These are phyloP conservation scores for Polytrichum commune DNA, from an alignment of 225 moss, liverwort and hornwort species.

Conservation along the genomic window DNA sequence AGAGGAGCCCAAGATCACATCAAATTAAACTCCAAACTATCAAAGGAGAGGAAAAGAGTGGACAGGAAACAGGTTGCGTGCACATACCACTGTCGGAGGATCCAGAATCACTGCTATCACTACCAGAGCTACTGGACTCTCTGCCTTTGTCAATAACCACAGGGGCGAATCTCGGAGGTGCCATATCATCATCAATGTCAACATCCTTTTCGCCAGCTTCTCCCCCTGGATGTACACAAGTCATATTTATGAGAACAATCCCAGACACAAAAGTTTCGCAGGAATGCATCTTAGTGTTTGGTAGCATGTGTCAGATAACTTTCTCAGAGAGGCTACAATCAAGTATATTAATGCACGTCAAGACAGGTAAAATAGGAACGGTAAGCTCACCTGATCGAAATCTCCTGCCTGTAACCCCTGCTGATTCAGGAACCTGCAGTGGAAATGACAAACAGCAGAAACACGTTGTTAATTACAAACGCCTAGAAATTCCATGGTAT, in stretches of 20 bases:
- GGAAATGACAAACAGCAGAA: too few relatives aligned
- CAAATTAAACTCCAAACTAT: too few relatives aligned
- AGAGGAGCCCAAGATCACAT: too few relatives aligned
- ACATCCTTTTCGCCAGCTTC: slow-evolving; percentile 65
- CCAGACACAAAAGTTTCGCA: not conserved
- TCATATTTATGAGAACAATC: not conserved
- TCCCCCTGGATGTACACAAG: slow-evolving; percentile 17
- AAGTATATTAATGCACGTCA: too few relatives aligned
- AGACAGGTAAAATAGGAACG: too few relatives aligned
- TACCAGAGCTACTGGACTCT: slow-evolving; percentile 37
- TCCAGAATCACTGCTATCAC: slow-evolving; percentile 56
- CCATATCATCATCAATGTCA: slow-evolving; percentile 58
- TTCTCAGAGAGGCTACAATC: too few relatives aligned
- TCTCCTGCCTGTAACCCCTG: not conserved
- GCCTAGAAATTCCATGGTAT: too few relatives aligned
- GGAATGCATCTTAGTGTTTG: not conserved
- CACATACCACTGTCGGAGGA: slow-evolving; percentile 49
- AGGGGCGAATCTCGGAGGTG: slow-evolving; percentile 26
- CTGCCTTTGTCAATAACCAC: slow-evolving; percentile 49
- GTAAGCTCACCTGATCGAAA: not conserved
- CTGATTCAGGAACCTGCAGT: not conserved
- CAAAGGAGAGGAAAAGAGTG: too few relatives aligned
- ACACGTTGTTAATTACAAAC: too few relatives aligned
- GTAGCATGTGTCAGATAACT: too few relatives aligned
- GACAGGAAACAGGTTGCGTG: not conserved